phyloP scores from a whole-genome alignment of 257 asterid genomes.

The Petunia secreta region DNA sequence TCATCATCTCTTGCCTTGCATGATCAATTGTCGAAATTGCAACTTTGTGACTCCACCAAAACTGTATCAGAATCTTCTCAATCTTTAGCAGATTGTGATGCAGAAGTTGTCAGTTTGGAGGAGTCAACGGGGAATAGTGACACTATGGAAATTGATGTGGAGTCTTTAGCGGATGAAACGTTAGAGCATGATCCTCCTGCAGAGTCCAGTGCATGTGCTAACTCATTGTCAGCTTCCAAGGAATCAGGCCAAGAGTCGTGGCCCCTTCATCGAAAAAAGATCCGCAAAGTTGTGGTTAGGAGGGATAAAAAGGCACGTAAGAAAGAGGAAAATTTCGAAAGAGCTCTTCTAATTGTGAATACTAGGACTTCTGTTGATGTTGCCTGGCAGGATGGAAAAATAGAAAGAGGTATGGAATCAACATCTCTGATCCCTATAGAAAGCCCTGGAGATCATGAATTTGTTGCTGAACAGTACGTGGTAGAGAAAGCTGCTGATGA shows the following conservation, averaged over 20 bases:
- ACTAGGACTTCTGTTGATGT: constrained; percentile 75
- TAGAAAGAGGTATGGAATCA: constrained; percentile 59
- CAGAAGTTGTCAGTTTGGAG: constrained; percentile 51
- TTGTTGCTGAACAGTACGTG: constrained; percentile 95
- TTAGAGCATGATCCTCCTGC: constrained; percentile 41
- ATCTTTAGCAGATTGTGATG: constrained; percentile 67
- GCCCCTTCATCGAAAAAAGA: constrained; percentile 84
- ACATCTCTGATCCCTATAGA: constrained; percentile 85
- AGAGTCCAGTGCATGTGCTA: constrained; percentile 49
- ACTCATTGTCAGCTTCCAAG: constrained; percentile 54
- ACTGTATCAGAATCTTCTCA: constrained; percentile 70
- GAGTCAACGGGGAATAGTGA: constrained; percentile 50
- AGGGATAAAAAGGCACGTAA: constrained; percentile 84
- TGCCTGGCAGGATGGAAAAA: constrained; percentile 96
- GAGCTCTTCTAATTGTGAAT: constrained; percentile 76
- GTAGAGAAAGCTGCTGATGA: constrained; percentile 90
- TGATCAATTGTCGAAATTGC: constrained; percentile 51
- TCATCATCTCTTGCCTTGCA: constrained; percentile 42
- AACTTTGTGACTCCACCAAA: constrained; percentile 49
- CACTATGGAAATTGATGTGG: constrained; percentile 42
- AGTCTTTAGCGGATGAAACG: constrained; percentile 45
- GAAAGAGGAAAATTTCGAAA: constrained; percentile 83
- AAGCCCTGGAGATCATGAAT: constrained; percentile 98
- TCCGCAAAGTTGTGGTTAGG: constrained; percentile 75
- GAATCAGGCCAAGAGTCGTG: constrained; percentile 61